phyloP scores from a whole-genome alignment of 208 protist species.

The Acanthamoeba healyi region DNA sequence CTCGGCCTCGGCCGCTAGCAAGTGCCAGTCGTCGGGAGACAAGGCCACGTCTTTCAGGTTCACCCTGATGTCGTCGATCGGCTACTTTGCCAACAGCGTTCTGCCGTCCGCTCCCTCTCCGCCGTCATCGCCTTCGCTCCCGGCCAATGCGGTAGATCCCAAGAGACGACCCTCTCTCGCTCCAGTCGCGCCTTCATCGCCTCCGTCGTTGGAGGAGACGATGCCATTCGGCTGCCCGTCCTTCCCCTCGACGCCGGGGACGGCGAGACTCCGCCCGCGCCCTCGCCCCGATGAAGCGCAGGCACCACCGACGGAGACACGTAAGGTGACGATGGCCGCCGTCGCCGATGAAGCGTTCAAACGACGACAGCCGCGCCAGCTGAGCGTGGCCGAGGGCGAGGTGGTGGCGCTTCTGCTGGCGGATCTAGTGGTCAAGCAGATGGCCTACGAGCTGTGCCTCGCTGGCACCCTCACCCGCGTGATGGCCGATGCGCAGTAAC shows the following conservation, averaged over 20 bases:
- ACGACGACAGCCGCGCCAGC: not conserved
- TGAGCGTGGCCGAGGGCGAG: not conserved
- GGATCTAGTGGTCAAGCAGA: constrained; percentile 47
- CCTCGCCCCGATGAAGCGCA: not conserved
- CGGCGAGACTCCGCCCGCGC: not conserved
- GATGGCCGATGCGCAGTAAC: not conserved
- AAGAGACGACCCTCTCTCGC: not conserved
- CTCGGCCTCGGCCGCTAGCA: not conserved
- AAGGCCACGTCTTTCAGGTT: not conserved
- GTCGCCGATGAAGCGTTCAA: no score
- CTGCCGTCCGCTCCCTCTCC: not conserved
- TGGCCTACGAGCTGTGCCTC: constrained; percentile 54
- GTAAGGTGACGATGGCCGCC: not conserved
- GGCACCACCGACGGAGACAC: not conserved
- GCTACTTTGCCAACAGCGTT: not conserved
- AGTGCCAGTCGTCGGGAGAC: not conserved
- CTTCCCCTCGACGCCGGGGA: constrained; percentile 19
- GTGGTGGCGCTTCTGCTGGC: constrained; percentile 3
- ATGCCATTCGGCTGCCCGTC: not conserved
- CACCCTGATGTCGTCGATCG: not conserved
- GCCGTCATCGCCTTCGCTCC: not conserved
- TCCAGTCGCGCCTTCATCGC: not conserved
- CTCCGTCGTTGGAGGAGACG: not conserved
- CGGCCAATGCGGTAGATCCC: not conserved
- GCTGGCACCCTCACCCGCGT: not conserved